Evolutionary conservation across 208 protist genomes (phyloP).

Genomic region (Leishmania arabica): DNA sequence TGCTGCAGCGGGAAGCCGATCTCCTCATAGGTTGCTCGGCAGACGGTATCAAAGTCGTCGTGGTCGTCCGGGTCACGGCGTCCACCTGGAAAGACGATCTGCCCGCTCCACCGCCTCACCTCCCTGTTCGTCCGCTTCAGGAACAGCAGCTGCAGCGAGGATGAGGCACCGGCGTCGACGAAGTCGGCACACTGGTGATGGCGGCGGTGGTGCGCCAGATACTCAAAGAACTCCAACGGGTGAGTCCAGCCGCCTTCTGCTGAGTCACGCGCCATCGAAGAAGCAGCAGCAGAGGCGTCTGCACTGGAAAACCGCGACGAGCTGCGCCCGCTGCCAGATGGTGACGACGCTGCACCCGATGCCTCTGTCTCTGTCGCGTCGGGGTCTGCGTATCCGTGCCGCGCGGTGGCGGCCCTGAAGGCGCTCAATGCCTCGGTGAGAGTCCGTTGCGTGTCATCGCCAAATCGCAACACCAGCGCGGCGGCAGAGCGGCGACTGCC

Average conservation of each 20-base stretch:
- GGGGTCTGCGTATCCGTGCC: not conserved
- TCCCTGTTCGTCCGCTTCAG: slow-evolving; percentile 51
- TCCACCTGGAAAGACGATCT: slow-evolving; percentile 82
- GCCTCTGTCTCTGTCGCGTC: not conserved
- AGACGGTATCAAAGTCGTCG: slow-evolving; percentile 59
- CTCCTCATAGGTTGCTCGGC: slow-evolving; percentile 46
- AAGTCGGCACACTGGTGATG: not conserved
- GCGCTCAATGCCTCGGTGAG: slow-evolving; percentile 8
- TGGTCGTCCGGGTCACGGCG: slow-evolving; percentile 65
- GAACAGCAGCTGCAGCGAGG: slow-evolving; percentile 65
- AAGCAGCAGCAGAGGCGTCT: not conserved
- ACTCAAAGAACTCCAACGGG: not conserved
- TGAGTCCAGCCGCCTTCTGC: not conserved
- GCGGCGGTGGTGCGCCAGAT: not conserved
- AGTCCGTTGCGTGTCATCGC: slow-evolving; percentile 38
- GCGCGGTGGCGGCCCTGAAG: slow-evolving; percentile 2
- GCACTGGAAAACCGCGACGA: not conserved
- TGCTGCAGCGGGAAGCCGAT: slow-evolving; percentile 62
- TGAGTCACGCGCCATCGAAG: not conserved
- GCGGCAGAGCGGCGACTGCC: slow-evolving; percentile 43
- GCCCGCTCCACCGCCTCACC: slow-evolving; percentile 72
- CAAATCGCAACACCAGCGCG: slow-evolving; percentile 74
- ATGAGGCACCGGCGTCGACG: slow-evolving; percentile 29
- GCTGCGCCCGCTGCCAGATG: not conserved
- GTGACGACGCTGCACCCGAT: not conserved